Percentiles rank a stretch among this genome's conserved stretches.
Conservation (phyloP, 1,139 yeast species). For the Pichia kudriavzevii region DNA sequence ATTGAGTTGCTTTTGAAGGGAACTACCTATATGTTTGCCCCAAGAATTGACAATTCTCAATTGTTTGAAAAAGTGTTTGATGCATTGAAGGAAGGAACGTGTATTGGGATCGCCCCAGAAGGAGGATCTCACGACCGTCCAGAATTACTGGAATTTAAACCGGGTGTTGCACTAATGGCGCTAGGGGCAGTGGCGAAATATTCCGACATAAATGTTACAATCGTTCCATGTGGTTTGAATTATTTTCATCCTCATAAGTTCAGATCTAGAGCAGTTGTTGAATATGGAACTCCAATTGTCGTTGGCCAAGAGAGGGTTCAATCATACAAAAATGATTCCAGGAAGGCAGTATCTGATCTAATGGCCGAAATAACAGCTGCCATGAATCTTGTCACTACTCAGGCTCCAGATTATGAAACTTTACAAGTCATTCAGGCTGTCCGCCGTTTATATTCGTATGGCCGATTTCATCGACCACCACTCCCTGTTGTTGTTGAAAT, state of each 20-base stretch:
- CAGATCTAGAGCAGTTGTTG: slow-evolving; percentile 70
- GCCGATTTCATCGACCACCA: slow-evolving; percentile 34
- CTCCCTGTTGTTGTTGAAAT: slow-evolving; percentile 63
- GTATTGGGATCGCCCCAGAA: slow-evolving; percentile 69
- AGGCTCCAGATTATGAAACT: slow-evolving; percentile 70
- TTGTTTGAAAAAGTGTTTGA: slow-evolving; percentile 59
- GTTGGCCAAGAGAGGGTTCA: slow-evolving; percentile 46
- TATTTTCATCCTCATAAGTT: slow-evolving; percentile 72
- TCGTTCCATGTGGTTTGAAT: slow-evolving; percentile 72
- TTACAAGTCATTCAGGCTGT: slow-evolving; percentile 71
- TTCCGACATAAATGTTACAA: slow-evolving; percentile 47
- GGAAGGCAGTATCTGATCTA: slow-evolving; percentile 49
- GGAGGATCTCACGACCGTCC: slow-evolving; percentile 82
- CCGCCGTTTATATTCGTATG: slow-evolving; percentile 54
- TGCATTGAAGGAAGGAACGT: slow-evolving; percentile 48
- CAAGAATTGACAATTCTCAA: slow-evolving; percentile 52
- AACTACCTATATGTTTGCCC: slow-evolving; percentile 48
- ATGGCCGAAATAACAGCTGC: slow-evolving; percentile 50
- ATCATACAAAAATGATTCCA: slow-evolving; percentile 47
- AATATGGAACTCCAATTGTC: slow-evolving; percentile 63
- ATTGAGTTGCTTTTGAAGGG: slow-evolving; percentile 38
- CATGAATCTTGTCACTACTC: slow-evolving; percentile 62
- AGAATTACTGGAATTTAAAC: slow-evolving; percentile 63
- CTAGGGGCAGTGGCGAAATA: slow-evolving; percentile 60
- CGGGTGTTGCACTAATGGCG: slow-evolving; percentile 80